phyloP scores from a whole-genome alignment of 1,139 yeast genomes.

The Saccharomycopsis crataegensis region DNA sequence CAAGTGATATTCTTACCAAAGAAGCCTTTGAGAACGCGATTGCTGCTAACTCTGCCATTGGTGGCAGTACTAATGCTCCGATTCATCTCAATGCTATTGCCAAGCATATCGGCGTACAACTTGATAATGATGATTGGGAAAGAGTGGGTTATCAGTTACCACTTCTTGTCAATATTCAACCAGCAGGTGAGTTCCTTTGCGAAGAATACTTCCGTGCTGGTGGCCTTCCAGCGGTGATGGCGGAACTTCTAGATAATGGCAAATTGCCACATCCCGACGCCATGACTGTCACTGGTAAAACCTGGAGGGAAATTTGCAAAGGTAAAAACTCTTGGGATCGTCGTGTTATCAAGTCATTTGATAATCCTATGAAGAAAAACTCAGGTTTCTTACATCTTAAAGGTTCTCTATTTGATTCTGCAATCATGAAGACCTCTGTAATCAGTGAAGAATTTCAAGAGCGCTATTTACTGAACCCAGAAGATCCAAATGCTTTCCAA shows the following conservation, averaged over 20 bases:
- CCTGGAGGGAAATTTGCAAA: constrained; percentile 63
- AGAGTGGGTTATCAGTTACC: constrained; percentile 85
- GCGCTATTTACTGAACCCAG: constrained; percentile 15
- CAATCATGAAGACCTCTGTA: constrained; percentile 26
- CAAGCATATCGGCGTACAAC: constrained; percentile 78
- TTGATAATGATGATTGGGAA: constrained; percentile 95
- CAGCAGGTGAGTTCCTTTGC: constrained; percentile 96
- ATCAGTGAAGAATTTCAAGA: constrained; percentile 20
- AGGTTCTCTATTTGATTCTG: constrained; percentile 49
- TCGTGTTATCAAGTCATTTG: constrained; percentile 68
- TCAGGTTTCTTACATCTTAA: constrained; percentile 92
- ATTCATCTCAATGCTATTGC: constrained; percentile 89
- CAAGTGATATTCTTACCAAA: constrained; percentile 88
- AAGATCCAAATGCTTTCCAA: constrained; percentile 61
- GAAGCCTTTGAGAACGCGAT: constrained; percentile 92
- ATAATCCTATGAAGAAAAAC: constrained; percentile 76
- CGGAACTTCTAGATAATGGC: constrained; percentile 61
- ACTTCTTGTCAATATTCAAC: constrained; percentile 90
- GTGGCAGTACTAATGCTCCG: constrained; percentile 97
- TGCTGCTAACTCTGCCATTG: constrained; percentile 86
- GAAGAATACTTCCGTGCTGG: constrained; percentile 87
- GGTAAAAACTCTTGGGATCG: constrained; percentile 51
- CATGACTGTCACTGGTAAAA: constrained; percentile 88
- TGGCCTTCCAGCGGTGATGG: constrained; percentile 96
- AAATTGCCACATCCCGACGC: constrained; percentile 81